These are phyloP conservation scores for Nepenthes gracilis DNA, from an alignment of 148 eudicot species.

Conservation along the genomic window DNA sequence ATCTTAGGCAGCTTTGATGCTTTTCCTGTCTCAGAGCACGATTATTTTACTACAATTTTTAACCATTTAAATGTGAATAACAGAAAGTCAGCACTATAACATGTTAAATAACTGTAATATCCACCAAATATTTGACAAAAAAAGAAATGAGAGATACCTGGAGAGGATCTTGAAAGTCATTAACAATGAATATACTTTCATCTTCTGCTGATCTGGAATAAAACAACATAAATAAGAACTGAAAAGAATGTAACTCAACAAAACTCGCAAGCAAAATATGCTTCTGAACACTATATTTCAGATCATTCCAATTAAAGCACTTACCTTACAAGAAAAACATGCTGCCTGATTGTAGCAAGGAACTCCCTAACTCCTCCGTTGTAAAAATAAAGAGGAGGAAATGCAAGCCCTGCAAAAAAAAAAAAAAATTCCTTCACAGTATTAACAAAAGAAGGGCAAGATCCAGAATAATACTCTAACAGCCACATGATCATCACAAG, in stretches of 20 bases:
- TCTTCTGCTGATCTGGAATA: not conserved
- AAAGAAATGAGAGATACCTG: not conserved
- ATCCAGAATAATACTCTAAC: too few relatives aligned
- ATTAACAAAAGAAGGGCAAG: not conserved
- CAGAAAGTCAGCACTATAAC: too few relatives aligned
- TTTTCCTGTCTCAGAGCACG: too few relatives aligned
- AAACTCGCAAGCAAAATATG: too few relatives aligned
- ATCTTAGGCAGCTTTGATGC: too few relatives aligned
- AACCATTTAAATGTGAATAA: too few relatives aligned
- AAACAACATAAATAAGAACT: not conserved
- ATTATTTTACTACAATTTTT: too few relatives aligned
- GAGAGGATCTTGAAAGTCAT: not conserved
- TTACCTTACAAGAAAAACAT: slow-evolving; percentile 70
- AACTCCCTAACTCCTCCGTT: slow-evolving; percentile 93
- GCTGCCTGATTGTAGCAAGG: slow-evolving; percentile 78
- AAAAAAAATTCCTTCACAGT: too few relatives aligned
- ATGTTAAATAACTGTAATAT: too few relatives aligned
- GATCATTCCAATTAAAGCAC: not conserved
- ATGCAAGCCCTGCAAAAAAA: slow-evolving; percentile 68
- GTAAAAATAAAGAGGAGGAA: slow-evolving; percentile 89
- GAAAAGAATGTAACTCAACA: not conserved
- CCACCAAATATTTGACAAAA: not conserved
- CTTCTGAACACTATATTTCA: too few relatives aligned
- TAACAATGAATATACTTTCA: not conserved
- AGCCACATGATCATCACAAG: too few relatives aligned